phyloP scores from a whole-genome alignment of 805 yeast species.

The Candida khao-thaluensis region DNA sequence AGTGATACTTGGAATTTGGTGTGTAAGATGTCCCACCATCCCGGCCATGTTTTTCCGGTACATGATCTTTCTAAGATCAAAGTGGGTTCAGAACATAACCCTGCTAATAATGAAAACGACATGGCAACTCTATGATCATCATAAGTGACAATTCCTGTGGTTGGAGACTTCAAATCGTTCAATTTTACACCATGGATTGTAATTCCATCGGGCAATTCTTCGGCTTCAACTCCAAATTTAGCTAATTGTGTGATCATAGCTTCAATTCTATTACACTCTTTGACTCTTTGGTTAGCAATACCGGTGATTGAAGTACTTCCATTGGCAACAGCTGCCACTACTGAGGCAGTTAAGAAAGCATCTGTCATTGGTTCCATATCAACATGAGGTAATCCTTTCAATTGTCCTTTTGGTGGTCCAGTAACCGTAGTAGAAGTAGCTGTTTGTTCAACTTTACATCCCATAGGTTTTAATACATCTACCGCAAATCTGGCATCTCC shows the following conservation, averaged over 20 bases:
- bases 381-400: conserved; percentile 69
- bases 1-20: conserved; percentile 61
- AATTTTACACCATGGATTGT: conserved; percentile 68
- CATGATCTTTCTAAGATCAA: conserved; percentile 83
- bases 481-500: conserved; percentile 97
- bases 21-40: conserved; percentile 97
- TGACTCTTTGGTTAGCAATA: conserved; percentile 96
- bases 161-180: conserved; percentile 52
- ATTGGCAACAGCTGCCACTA: conserved; percentile 89
- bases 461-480: conserved; percentile 93
- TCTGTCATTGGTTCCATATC: conserved; percentile 99
- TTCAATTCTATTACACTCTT: conserved; percentile 92
- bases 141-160: conserved; percentile 65
- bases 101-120: conserved; percentile 89
- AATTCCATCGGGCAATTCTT: conserved; percentile 90
- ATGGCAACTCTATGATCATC: conserved; percentile 98
- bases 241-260: conserved; percentile 91
- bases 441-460: conserved; percentile 83
- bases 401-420: conserved; percentile 73
- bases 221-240: conserved; percentile 84
- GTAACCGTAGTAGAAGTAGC: conserved; percentile 85
- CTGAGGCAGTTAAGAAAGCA: conserved; percentile 95
- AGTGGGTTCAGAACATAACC: conserved; percentile 62
- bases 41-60: conserved; percentile 99
- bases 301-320: conserved; percentile 80